Percentiles rank a stretch among this genome's conserved stretches.
These are phyloP conservation scores for Diplosphaera chodatii DNA, from an alignment of 139 green algal species.

Conservation along the genomic window DNA sequence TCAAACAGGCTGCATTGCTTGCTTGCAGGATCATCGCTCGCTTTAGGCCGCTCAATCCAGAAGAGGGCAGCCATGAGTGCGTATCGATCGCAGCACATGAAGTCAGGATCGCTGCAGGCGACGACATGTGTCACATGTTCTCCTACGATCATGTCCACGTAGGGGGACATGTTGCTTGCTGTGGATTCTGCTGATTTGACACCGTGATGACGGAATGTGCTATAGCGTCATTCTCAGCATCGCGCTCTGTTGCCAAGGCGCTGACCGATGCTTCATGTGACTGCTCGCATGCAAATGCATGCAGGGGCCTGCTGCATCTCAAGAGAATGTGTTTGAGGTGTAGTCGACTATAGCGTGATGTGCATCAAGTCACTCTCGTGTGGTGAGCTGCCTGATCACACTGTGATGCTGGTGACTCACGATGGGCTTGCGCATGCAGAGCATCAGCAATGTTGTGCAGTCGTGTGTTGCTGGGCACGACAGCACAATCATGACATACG, in stretches of 20 bases:
- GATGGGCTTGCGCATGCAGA: not conserved
- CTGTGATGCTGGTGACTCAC: no score
- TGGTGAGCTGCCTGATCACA: no score
- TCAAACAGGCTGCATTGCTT: not conserved
- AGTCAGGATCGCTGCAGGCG: not conserved
- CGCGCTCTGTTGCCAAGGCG: no score
- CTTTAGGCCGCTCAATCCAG: conserved; percentile 5
- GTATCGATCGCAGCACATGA: not conserved
- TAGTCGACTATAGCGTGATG: no score
- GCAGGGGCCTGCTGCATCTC: no score
- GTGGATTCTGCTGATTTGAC: conserved; percentile 25
- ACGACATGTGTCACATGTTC: conserved; percentile 24
- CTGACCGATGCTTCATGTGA: no score
- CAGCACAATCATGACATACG: conserved; percentile 52
- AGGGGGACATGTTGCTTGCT: no score
- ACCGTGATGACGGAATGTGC: no score
- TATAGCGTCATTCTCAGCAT: no score
- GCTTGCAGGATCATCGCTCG: conserved; percentile 9
- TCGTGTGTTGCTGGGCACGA: conserved; percentile 53
- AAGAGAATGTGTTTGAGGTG: no score
- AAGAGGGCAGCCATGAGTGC: not conserved
- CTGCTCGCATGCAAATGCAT: no score
- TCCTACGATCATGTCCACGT: conserved; percentile 38
- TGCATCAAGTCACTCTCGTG: no score
- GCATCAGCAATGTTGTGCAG: conserved; percentile 23